Percentiles rank a stretch among this genome's conserved stretches.
phyloP scores from a whole-genome alignment of 495 filamentous ascomycete genomes.

The Penicillium canariense region DNA sequence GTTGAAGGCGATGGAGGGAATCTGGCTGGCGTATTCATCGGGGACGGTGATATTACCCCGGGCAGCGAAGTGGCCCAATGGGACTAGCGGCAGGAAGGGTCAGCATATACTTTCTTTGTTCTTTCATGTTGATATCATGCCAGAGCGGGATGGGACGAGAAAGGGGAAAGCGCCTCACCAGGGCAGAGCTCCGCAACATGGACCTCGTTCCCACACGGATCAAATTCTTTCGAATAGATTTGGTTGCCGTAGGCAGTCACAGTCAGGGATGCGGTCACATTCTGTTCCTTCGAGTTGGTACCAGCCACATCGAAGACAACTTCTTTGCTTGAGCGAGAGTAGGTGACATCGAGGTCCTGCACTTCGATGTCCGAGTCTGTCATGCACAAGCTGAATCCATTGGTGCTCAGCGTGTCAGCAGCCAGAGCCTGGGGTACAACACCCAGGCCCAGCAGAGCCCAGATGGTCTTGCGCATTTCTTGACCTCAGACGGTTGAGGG shows the following conservation, averaged over 20 bases:
- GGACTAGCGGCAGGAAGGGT: constrained; percentile 49
- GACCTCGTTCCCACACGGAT: constrained; percentile 69
- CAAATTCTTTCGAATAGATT: constrained; percentile 76
- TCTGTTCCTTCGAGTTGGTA: constrained; percentile 67
- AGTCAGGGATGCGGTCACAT: constrained; percentile 74
- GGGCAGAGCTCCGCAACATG: constrained; percentile 77
- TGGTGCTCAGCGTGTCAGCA: constrained; percentile 73
- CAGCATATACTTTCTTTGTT: background rate
- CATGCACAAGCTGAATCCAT: constrained; percentile 75
- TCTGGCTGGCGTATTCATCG: constrained; percentile 62
- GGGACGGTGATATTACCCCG: constrained; percentile 69
- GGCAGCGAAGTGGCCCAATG: constrained; percentile 70
- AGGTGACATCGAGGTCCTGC: constrained; percentile 71
- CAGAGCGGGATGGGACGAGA: background rate
- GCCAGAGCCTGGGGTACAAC: constrained; percentile 50
- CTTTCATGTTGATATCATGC: background rate
- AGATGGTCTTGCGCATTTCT: constrained; percentile 32
- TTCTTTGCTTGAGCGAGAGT: constrained; percentile 66
- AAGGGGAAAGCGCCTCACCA: constrained; percentile 48
- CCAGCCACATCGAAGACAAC: constrained; percentile 84
- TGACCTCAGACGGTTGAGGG: constrained; percentile 5
- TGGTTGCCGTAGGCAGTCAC: constrained; percentile 85
- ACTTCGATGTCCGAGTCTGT: constrained; percentile 65
- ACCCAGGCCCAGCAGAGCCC: constrained; percentile 32
- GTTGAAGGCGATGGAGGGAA: constrained; percentile 87